A percentile compares a stretch with the other conserved stretches of the same genome.
Evolutionary conservation across 2,329 filamentous ascomycete genomes (phyloP).

Genomic region (Alternaria triticimaculans): DNA sequence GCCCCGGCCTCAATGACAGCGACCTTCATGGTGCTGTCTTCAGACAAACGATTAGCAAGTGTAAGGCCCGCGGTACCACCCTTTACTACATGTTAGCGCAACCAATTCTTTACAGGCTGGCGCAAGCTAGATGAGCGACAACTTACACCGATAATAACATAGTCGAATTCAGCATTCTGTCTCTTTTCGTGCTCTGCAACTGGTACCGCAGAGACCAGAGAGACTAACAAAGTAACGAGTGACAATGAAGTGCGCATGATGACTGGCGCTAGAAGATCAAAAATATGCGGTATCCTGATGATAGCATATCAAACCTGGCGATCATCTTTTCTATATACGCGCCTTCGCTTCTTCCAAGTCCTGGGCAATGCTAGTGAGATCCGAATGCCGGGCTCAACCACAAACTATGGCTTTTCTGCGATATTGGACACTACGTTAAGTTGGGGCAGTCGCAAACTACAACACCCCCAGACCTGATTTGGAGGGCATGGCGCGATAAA

Average conservation of each 20-base stretch:
- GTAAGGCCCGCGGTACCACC: constrained; percentile 3
- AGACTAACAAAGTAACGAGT: neutral
- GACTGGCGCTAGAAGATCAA: neutral
- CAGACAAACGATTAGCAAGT: neutral
- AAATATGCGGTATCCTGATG: neutral
- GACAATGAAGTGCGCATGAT: constrained; percentile 12
- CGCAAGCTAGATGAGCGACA: neutral
- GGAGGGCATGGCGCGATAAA: neutral
- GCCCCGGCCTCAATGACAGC: constrained; percentile 33
- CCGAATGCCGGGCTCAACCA: neutral
- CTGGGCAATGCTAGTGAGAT: neutral
- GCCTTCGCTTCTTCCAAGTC: neutral
- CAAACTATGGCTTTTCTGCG: neutral
- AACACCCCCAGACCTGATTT: neutral
- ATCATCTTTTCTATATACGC: neutral
- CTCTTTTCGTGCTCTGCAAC: constrained; percentile 1
- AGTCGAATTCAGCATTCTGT: constrained; percentile 22
- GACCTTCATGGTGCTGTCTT: constrained; percentile 10
- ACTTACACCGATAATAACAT: constrained; percentile 23
- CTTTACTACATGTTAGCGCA: neutral
- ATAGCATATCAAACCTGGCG: neutral
- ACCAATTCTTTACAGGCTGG: neutral
- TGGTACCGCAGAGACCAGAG: constrained; percentile 2
- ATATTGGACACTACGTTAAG: neutral
- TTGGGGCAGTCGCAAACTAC: neutral